phyloP scores from a whole-genome alignment of 768 basidiomycete genomes.

The Termitomyces sp. region DNA sequence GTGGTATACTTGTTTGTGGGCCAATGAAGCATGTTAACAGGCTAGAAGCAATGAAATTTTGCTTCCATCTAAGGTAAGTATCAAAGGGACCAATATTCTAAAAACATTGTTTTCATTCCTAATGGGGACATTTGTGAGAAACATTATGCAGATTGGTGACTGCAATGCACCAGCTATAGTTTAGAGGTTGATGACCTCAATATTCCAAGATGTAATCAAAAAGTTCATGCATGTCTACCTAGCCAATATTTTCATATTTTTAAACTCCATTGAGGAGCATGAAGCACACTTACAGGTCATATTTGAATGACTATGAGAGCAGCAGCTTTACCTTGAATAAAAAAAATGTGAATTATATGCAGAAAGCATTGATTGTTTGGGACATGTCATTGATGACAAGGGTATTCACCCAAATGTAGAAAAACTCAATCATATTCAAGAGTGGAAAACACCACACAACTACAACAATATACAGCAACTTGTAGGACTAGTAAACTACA shows the following conservation, averaged over 20 bases:
- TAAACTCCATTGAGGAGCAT: neutral
- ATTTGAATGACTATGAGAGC: neutral
- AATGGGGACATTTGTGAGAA: neutral
- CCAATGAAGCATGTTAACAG: too few relatives aligned
- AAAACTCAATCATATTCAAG: neutral
- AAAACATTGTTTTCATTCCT: neutral
- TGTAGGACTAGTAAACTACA: neutral
- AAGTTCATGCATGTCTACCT: neutral
- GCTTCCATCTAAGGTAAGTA: neutral
- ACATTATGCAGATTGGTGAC: neutral
- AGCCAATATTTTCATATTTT: neutral
- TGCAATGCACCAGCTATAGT: neutral
- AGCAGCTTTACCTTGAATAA: neutral
- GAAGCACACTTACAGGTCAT: neutral
- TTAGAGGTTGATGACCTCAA: neutral
- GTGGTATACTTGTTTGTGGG: too few relatives aligned
- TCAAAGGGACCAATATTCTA: neutral
- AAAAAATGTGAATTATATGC: neutral
- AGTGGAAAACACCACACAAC: neutral
- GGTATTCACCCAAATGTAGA: neutral
- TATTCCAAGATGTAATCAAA: neutral
- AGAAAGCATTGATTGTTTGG: neutral
- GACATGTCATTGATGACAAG: neutral
- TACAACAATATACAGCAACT: neutral
- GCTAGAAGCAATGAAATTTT: too few relatives aligned